Conservation (phyloP, 805 yeast species). For the Ogataea paraovalis region DNA sequence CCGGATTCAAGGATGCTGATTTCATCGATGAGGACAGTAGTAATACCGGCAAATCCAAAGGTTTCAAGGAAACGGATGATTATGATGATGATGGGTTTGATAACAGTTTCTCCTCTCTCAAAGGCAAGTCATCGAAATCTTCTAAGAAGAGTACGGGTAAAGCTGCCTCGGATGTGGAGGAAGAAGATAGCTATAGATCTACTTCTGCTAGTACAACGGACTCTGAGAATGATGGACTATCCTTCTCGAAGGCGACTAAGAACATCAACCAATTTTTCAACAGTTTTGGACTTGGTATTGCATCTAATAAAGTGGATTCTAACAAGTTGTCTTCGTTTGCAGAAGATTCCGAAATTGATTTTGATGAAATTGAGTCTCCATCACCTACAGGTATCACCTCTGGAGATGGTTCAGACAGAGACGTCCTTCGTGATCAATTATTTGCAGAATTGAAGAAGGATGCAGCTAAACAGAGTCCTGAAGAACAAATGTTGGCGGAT, state of each 20-base stretch:
- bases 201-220: neutral
- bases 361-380: slow-evolving; percentile 9
- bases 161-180: neutral
- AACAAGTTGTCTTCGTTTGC: slow-evolving; percentile 16
- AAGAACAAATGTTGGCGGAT: slow-evolving; percentile 2
- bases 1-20: slow-evolving; percentile 18
- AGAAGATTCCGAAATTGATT: slow-evolving; percentile 17
- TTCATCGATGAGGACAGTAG: slow-evolving; percentile 15
- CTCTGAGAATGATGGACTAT: slow-evolving; percentile 1
- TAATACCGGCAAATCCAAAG: slow-evolving; percentile 20
- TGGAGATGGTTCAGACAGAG: slow-evolving; percentile 1
- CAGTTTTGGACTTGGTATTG: slow-evolving; percentile 16
- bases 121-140: neutral
- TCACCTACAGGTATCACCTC: neutral
- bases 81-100: slow-evolving; percentile 6
- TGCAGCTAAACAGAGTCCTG: slow-evolving; percentile 2
- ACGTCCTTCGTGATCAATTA: slow-evolving; percentile 9
- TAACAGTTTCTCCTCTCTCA: neutral
- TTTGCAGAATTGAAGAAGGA: slow-evolving; percentile 8
- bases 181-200: neutral
- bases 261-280: slow-evolving; percentile 16
- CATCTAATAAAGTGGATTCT: slow-evolving; percentile 10
- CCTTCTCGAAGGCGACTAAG: slow-evolving; percentile 9
- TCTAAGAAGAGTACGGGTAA: neutral
- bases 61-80: slow-evolving; percentile 25